phyloP scores from a whole-genome alignment of 2,329 filamentous ascomycete genomes.

The Diaporthe citriasiana region DNA sequence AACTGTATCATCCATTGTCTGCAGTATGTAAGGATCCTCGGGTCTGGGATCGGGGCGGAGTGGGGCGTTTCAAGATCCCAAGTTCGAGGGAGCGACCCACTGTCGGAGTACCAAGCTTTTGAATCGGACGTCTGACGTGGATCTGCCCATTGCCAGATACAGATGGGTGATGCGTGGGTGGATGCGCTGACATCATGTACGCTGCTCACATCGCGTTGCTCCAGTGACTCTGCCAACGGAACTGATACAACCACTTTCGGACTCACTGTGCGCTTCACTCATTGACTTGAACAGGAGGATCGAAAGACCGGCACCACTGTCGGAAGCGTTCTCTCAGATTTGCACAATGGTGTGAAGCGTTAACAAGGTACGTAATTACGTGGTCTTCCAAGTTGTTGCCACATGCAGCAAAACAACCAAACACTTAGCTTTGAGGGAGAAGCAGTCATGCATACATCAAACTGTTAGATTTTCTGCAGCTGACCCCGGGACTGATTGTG shows the following conservation, averaged over 20 bases:
- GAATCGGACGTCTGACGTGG: background rate
- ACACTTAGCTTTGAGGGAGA: no score
- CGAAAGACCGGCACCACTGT: background rate
- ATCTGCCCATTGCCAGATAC: no score
- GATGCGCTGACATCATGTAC: slow-evolving; percentile 3
- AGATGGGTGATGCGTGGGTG: background rate
- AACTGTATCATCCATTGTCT: slow-evolving; percentile 26
- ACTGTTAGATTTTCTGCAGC: no score
- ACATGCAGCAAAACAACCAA: no score
- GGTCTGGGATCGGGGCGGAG: slow-evolving; percentile 26
- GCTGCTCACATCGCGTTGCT: background rate
- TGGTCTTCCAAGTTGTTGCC: background rate
- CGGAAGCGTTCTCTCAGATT: background rate
- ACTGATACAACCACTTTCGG: background rate
- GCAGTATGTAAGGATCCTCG: slow-evolving; percentile 7
- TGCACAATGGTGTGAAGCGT: background rate
- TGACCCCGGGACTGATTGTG: no score
- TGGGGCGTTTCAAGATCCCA: slow-evolving; percentile 27
- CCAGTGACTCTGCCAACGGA: background rate
- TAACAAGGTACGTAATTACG: background rate
- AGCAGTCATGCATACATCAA: no score
- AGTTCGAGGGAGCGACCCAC: background rate
- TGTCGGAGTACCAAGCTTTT: slow-evolving; percentile 27
- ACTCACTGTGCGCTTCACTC: background rate
- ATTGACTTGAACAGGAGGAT: background rate